Base-by-base conservation (phyloP, 306 rosid genomes). In the Aeschynomene evenia region DNA sequence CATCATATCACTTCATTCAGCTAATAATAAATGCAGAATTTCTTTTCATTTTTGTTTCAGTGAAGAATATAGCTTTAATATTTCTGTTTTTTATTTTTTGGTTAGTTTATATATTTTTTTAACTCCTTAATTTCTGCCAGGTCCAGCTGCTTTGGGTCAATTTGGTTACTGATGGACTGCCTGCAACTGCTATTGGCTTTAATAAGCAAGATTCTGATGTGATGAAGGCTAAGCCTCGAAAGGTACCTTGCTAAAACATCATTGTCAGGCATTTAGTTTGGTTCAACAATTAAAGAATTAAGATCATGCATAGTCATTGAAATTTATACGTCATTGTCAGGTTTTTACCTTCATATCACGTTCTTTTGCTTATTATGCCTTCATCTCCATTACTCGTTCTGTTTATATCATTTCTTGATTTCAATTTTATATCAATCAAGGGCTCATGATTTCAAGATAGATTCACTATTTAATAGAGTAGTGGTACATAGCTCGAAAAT, bases 61-160 rank as follows among this genome's bases (percentile, higher is more conserved):
- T 66, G 56, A 46, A 45, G 61, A 71, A 15, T 57, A 10, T 46
- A 21, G 13, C 45, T 77, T 71, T 55, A 40, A 26, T 46, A 16
- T 37, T 60, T 22, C 18, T 45, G 20, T 45, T 15, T 45, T n/a
- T 6, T 45, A 15, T 45, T 45, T 45, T 45, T 45, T 45, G 18
- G 51, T n/a, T 45, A 16, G 15, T n/a, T 62, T 77, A 33, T 55
- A 36, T 24, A n/a, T 21, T 26, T 26, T 29, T 15, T 20, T 13
- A 3, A 23, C 54, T 77, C 49, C 14, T 21, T 66, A 75, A 54
- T 49, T 29, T 71, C 56, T 73, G 62, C 71, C 85, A 93, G 98
- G 97, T 93, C 67, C 97, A 94, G 82, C 84, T 94, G 80, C 96
- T 94, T 29, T 94, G 98, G 98, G 98, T 94, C 70, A 94, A 94